Base-by-base conservation (phyloP, 1,139 yeast species). In the Hemisphaericaspora xylanilytica region DNA sequence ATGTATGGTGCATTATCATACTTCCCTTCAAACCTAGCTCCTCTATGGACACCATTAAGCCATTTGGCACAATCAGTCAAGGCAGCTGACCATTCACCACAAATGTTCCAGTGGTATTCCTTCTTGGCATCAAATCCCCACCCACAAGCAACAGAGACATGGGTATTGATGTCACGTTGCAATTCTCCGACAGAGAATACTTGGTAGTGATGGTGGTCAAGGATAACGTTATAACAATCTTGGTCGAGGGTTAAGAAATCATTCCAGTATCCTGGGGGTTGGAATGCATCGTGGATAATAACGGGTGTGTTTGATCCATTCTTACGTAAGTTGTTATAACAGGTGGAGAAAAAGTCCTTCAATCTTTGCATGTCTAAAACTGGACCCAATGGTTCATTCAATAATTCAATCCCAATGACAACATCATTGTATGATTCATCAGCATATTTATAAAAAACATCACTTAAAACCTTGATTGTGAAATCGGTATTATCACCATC, bases 21-120 rank as follows among this genome's bases (percentile, higher is more conserved):
- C 36, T 83, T 68, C 18, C 88, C 95, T 37, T 86, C 89, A 65
- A 75, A 89, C 53, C 97, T 79, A 18, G 97, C 82, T 37, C 96
- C 96, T 40, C 81, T 70, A 34, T 88, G 87, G 30, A 87, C 95
- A 52, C 97, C 97, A 54, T 92, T 92, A 45, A 92, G 69, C 96
- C 96, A 86, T 44, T 73, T 73, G 16, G 95, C 81, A 70, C 98
- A 92, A 64, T 92, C 97, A 10, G 96, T 88, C 50, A 90, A 70
- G 1, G 97, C 97, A 14, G 94, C 97, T 22, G 94, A 75, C 85
- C 92, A 92, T 69, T 92, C 98, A 44, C 97, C 97, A 41, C 79
- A 73, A 24, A 90, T 76, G 41, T 78, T 76, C 87, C 95, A 85
- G 61, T 83, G 83, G 52, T 63, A 57, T 58, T 87, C 95, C 29